These are phyloP conservation scores for Tulasnella sp. DNA, from an alignment of 768 basidiomycete genomes.

Conservation along the genomic window DNA sequence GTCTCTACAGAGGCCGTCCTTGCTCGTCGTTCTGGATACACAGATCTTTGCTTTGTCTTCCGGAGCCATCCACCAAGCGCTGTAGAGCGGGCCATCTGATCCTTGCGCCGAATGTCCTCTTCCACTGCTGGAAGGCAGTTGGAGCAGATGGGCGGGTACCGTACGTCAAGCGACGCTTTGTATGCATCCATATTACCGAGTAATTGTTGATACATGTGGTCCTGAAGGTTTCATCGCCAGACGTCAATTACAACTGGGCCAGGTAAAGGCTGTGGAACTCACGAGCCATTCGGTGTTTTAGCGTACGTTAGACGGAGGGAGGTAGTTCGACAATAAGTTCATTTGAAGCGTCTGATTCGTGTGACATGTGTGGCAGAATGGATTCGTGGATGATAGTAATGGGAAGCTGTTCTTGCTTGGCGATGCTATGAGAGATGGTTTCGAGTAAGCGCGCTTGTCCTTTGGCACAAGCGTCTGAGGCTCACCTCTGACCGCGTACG, in stretches of 20 bases:
- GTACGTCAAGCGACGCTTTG: slow-evolving; percentile 56
- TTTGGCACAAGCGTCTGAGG: neutral
- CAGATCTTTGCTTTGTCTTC: slow-evolving; percentile 36
- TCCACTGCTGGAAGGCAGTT: slow-evolving; percentile 70
- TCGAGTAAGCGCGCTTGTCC: slow-evolving; percentile 6
- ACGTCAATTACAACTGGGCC: neutral
- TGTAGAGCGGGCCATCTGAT: slow-evolving; percentile 69
- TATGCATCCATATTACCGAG: slow-evolving; percentile 60
- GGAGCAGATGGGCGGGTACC: slow-evolving; percentile 82
- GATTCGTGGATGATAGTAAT: slow-evolving; percentile 34
- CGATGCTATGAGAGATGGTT: slow-evolving; percentile 37
- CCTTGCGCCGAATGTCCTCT: slow-evolving; percentile 64
- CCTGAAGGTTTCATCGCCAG: slow-evolving; percentile 33
- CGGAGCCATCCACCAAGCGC: slow-evolving; percentile 65
- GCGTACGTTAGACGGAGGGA: slow-evolving; percentile 67
- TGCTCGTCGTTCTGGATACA: slow-evolving; percentile 47
- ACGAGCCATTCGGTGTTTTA: neutral
- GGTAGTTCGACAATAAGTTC: slow-evolving; percentile 81
- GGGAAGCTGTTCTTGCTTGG: slow-evolving; percentile 61
- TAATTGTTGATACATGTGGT: slow-evolving; percentile 57
- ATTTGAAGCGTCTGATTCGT: slow-evolving; percentile 86
- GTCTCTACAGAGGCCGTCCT: slow-evolving; percentile 33
- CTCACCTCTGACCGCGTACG: slow-evolving; percentile 64
- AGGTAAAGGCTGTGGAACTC: slow-evolving; percentile 6
- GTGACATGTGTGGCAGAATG: slow-evolving; percentile 78